Evolutionary conservation across 2,329 filamentous ascomycete species (phyloP).

Genomic region (Phoma herbarum): DNA sequence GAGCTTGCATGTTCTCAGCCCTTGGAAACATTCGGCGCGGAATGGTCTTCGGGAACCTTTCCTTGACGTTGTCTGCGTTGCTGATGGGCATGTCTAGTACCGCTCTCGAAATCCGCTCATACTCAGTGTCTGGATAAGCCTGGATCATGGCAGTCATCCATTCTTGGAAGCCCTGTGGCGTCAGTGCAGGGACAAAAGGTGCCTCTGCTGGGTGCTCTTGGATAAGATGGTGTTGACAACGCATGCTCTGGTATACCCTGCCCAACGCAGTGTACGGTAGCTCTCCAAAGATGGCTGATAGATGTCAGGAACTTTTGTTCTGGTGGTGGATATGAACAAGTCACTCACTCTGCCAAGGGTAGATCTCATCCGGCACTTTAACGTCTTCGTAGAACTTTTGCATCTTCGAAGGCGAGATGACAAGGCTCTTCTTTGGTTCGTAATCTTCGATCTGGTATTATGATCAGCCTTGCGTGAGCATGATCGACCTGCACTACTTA

Average conservation of each 20-base stretch:
- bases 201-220: slow-evolving; percentile 54
- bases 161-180: slow-evolving; percentile 57
- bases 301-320: slow-evolving; percentile 1
- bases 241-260: slow-evolving; percentile 58
- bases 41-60: slow-evolving; percentile 81
- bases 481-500: slow-evolving; percentile 51
- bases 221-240: slow-evolving; percentile 60
- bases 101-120: slow-evolving; percentile 72
- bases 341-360: slow-evolving; percentile 72
- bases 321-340: neutral
- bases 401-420: slow-evolving; percentile 80
- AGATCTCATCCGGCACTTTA: slow-evolving; percentile 69
- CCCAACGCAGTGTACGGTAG: slow-evolving; percentile 53
- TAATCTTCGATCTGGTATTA: slow-evolving; percentile 70
- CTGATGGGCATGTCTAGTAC: slow-evolving; percentile 75
- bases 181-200: slow-evolving; percentile 57
- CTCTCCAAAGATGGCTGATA: slow-evolving; percentile 54
- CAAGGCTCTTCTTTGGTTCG: slow-evolving; percentile 71
- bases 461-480: neutral
- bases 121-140: slow-evolving; percentile 79
- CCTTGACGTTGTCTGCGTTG: slow-evolving; percentile 69
- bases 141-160: slow-evolving; percentile 79
- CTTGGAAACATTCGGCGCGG: slow-evolving; percentile 76
- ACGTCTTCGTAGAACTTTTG: slow-evolving; percentile 75
- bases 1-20: slow-evolving; percentile 63